Evolutionary conservation across 164 flowering plant species (phyloP).

Genomic region (Macadamia tetraphylla): DNA sequence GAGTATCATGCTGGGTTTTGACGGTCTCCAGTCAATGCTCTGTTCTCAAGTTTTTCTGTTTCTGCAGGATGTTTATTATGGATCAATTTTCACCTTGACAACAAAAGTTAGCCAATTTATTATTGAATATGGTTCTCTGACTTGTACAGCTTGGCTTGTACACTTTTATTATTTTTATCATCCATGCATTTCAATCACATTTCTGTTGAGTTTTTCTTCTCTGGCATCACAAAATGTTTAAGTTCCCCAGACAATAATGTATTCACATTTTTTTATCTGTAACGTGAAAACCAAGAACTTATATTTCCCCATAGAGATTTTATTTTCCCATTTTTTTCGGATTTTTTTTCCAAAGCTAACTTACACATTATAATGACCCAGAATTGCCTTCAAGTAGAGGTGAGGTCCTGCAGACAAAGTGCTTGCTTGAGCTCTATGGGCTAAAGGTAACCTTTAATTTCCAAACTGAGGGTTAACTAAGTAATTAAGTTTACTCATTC

Average conservation of each 20-base stretch:
- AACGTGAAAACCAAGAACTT: not conserved
- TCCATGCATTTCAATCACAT: not conserved
- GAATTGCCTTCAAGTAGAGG: constrained; percentile 90
- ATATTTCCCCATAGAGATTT: not conserved
- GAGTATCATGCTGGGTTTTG: not conserved
- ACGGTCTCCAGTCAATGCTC: not conserved
- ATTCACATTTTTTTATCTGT: not conserved
- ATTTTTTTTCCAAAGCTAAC: constrained; percentile 10
- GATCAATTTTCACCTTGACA: not conserved
- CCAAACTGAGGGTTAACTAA: no score
- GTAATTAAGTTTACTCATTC: not conserved
- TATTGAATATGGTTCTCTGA: not conserved
- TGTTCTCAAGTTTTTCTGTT: not conserved
- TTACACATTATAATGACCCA: constrained; percentile 30
- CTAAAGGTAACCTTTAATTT: constrained; percentile 56
- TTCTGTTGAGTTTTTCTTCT: no score
- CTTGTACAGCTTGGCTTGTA: not conserved
- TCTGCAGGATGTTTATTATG: not conserved
- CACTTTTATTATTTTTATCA: no score
- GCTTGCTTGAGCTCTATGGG: constrained; percentile 93
- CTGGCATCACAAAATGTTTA: no score
- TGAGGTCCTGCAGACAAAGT: constrained; percentile 87
- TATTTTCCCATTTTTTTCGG: not conserved
- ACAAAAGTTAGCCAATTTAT: not conserved
- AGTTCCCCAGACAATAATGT: no score